phyloP scores from a whole-genome alignment of 495 filamentous ascomycete genomes.

The Penicillium longicatenatum region DNA sequence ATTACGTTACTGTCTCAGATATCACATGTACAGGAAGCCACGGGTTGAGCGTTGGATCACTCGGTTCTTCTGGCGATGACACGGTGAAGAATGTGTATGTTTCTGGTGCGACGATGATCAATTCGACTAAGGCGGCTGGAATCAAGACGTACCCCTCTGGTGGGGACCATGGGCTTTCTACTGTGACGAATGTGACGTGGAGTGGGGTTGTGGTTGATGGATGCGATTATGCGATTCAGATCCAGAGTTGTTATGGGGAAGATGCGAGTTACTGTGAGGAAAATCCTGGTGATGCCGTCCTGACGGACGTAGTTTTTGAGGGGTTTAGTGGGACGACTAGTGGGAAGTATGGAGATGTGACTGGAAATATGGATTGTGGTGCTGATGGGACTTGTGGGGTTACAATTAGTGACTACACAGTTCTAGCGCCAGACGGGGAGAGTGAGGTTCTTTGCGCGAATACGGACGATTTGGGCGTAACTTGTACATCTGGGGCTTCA shows the following conservation, averaged over 20 bases:
- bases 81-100: constrained; percentile 43
- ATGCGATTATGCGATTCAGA: constrained; percentile 50
- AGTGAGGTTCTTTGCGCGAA: constrained; percentile 43
- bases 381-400: constrained; percentile 42
- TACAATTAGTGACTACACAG: constrained; percentile 32
- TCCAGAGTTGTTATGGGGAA: constrained; percentile 50
- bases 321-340: constrained; percentile 44
- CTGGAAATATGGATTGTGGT: constrained; percentile 43
- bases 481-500: constrained; percentile 42
- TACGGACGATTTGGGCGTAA: constrained; percentile 37
- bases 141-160: constrained; percentile 48
- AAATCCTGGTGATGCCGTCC: constrained; percentile 35
- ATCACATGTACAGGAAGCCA: constrained; percentile 47
- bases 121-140: constrained; percentile 45
- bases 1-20: constrained; percentile 37
- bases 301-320: constrained; percentile 38
- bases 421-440: constrained; percentile 35
- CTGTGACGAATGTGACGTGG: constrained; percentile 47
- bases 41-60: constrained; percentile 43
- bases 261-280: constrained; percentile 40
- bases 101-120: constrained; percentile 39
- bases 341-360: constrained; percentile 39
- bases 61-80: constrained; percentile 34
- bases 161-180: constrained; percentile 34
- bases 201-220: constrained; percentile 36